Percentiles rank a stretch among this genome's conserved stretches.
phyloP scores from a whole-genome alignment of 495 filamentous ascomycete species.

The Hypomontagnella submonticulosa region DNA sequence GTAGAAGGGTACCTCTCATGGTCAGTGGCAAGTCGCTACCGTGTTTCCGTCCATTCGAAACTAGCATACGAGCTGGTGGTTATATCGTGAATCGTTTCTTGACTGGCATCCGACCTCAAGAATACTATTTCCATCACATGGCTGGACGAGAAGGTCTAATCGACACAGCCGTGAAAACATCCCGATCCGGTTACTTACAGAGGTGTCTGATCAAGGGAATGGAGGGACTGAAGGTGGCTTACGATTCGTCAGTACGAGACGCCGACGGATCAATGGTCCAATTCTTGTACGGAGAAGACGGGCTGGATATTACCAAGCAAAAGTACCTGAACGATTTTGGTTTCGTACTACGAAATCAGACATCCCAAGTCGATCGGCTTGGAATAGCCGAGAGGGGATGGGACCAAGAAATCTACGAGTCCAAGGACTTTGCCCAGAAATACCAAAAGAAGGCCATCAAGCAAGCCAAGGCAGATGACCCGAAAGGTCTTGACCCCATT shows the following conservation, averaged over 20 bases:
- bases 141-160: slow-evolving; percentile 98
- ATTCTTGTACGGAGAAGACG: slow-evolving; percentile 97
- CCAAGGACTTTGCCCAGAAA: slow-evolving; percentile 72
- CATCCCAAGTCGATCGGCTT: slow-evolving; percentile 58
- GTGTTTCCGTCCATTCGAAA: slow-evolving; percentile 92
- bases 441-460: slow-evolving; percentile 83
- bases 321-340: slow-evolving; percentile 91
- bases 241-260: slow-evolving; percentile 94
- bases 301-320: slow-evolving; percentile 91
- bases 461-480: slow-evolving; percentile 71
- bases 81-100: slow-evolving; percentile 97
- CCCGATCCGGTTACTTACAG: slow-evolving; percentile 94
- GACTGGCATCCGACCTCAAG: slow-evolving; percentile 96
- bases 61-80: slow-evolving; percentile 88
- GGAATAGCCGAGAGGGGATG: slow-evolving; percentile 49
- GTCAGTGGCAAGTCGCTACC: slow-evolving; percentile 96
- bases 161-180: slow-evolving; percentile 99
- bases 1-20: slow-evolving; percentile 94
- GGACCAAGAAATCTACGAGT: slow-evolving; percentile 61
- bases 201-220: slow-evolving; percentile 99
- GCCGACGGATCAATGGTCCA: slow-evolving; percentile 93
- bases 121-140: slow-evolving; percentile 99
- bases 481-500: slow-evolving; percentile 80
- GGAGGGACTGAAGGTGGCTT: slow-evolving; percentile 92
- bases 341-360: slow-evolving; percentile 84